phyloP scores from a whole-genome alignment of 148 eudicot species.

The Silene uniflora region DNA sequence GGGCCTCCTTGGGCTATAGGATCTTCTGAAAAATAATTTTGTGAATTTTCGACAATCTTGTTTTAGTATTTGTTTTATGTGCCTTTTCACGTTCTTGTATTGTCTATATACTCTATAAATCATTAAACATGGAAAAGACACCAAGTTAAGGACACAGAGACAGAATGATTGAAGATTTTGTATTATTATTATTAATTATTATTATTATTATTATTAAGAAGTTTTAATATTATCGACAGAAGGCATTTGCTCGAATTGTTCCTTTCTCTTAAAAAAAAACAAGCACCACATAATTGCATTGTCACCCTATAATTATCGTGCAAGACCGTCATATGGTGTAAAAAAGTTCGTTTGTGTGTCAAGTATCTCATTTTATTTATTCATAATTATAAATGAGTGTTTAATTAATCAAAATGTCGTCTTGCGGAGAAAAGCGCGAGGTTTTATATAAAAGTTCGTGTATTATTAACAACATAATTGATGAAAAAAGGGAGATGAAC shows the following conservation, averaged over 20 bases:
- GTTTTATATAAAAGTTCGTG: too few relatives aligned
- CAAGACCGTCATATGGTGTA: too few relatives aligned
- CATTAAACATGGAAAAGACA: not conserved
- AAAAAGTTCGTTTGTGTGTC: too few relatives aligned
- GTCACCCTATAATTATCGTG: too few relatives aligned
- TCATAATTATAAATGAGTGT: too few relatives aligned
- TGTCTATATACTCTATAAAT: not conserved
- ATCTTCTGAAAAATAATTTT: not conserved
- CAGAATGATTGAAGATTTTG: not conserved
- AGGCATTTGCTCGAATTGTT: conserved; percentile 2
- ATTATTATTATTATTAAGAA: not conserved
- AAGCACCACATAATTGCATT: not conserved
- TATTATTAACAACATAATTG: too few relatives aligned
- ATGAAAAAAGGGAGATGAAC: too few relatives aligned
- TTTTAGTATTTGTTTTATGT: conserved; percentile 6
- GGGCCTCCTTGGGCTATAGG: not conserved
- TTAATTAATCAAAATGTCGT: too few relatives aligned
- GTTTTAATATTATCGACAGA: not conserved
- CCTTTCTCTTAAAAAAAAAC: not conserved
- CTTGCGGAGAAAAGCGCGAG: too few relatives aligned
- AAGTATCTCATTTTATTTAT: too few relatives aligned
- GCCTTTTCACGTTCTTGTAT: not conserved
- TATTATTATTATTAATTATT: not conserved
- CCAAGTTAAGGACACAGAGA: not conserved
- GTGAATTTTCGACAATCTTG: not conserved